A percentile compares a stretch with the other conserved stretches of the same genome.
phyloP scores from a whole-genome alignment of 495 filamentous ascomycete species.

The Margaritispora aquatica region DNA sequence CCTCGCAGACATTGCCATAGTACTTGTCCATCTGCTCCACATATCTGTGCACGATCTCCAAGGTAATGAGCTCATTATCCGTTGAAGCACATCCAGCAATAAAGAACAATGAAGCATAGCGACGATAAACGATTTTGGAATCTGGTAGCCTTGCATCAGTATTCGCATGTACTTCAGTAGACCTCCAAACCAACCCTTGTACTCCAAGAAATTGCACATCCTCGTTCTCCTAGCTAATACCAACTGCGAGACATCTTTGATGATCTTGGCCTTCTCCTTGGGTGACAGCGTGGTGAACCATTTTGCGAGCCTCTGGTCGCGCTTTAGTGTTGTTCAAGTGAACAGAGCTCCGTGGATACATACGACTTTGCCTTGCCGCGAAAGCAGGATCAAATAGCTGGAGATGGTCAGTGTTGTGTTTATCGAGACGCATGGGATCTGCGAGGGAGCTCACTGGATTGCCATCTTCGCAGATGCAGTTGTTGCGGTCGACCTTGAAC shows the following conservation, averaged over 20 bases:
- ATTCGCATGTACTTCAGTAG: background rate
- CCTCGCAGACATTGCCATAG: conserved; percentile 98
- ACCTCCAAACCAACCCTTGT: conserved; percentile 64
- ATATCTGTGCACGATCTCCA: conserved; percentile 97
- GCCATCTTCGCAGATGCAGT: conserved; percentile 29
- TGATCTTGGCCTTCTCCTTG: conserved; percentile 98
- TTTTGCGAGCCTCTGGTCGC: conserved; percentile 83
- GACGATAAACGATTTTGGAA: conserved; percentile 95
- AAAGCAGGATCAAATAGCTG: conserved; percentile 96
- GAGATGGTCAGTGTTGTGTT: conserved; percentile 28
- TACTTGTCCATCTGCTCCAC: conserved; percentile 99
- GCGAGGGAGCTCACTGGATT: conserved; percentile 45
- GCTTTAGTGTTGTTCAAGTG: conserved; percentile 26
- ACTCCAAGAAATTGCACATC: conserved; percentile 99
- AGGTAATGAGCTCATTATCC: conserved; percentile 96
- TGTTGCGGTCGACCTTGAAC: background rate
- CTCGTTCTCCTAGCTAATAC: conserved; percentile 91
- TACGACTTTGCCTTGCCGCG: conserved; percentile 98
- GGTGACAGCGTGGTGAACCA: conserved; percentile 99
- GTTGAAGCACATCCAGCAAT: conserved; percentile 92
- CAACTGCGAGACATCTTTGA: conserved; percentile 98
- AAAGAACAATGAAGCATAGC: conserved; percentile 98
- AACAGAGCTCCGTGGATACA: conserved; percentile 33
- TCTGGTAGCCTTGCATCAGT: conserved; percentile 45
- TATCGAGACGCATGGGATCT: background rate